Base-by-base conservation (phyloP, 768 basidiomycete genomes). In the Naganishia friedmannii region DNA sequence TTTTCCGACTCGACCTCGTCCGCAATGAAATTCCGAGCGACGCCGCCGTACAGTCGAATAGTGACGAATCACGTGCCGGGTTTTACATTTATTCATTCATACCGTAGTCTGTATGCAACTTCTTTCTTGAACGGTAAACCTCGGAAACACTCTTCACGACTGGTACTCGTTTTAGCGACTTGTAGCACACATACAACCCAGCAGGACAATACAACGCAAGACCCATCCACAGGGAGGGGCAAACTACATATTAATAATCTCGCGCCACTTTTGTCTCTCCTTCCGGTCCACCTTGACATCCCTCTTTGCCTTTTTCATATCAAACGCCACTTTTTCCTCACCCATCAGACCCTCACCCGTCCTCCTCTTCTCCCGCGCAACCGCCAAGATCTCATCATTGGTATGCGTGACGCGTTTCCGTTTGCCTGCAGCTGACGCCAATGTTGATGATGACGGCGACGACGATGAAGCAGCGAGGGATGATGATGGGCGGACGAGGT, bases 321-420 rank as follows among this genome's bases (percentile, higher is more conserved):
- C 71, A 1, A 37, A 48, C 42, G 2, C 39, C n/a, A 63, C 60
- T 23, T 29, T 63, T 23, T 48, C 67, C 34, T 68, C 60, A 28
- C 53, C 71, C 21, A 31, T 51, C 58, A 70, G 19, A 3, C 60
- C 60, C 32, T 29, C 54, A 13, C 68, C 67, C n/a, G 58, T 42
- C 15, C 51, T 45, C 42, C 26, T 42, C 7, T 17, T 6, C 3
- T 67, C 71, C 4, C 67, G 26, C n/a, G 54, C 48, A 15, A 63
- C 34, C 3, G 67, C 67, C 19, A 60, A 48, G 19, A 72, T 58
- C 39, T 68, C 71, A 4, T 67, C 57, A 12, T 34, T 8, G 0
- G 67, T 69, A 31, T 72, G 71, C 1, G 71, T 72, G 8, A 72
- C 67, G n/a, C 66, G 66, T 58, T 71, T 72, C 57, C 53, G 63